These are phyloP conservation scores for Talaromyces sp. DNA, from an alignment of 2,329 filamentous ascomycete genomes.

Conservation along the genomic window DNA sequence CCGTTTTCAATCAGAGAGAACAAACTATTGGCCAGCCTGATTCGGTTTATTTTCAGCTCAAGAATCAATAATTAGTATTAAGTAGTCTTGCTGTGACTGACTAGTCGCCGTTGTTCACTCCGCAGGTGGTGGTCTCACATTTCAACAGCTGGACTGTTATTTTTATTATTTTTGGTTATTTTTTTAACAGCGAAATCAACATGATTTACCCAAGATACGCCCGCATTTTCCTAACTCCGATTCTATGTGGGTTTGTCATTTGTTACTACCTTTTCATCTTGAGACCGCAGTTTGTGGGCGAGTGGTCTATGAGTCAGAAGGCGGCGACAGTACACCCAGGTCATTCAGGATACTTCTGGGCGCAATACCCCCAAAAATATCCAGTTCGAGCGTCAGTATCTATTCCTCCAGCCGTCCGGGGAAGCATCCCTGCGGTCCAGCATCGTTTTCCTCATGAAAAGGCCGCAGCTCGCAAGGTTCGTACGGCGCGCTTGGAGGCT, in stretches of 20 bases:
- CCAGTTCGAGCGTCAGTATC: neutral
- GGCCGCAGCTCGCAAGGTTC: neutral
- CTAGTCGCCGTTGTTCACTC: neutral
- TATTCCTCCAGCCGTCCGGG: neutral
- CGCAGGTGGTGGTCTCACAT: neutral
- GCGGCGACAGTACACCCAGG: neutral
- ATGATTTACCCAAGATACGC: neutral
- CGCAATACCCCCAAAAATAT: neutral
- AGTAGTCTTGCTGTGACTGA: neutral
- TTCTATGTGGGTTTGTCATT: neutral
- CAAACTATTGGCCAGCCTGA: neutral
- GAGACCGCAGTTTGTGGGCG: neutral
- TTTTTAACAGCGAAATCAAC: neutral
- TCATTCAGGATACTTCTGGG: neutral
- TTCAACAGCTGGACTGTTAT: neutral
- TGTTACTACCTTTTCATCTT: neutral
- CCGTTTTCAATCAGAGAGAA: no score
- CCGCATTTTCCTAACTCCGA: neutral
- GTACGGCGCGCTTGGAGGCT: conserved; percentile 28
- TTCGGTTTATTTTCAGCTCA: neutral
- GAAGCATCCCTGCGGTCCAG: conserved; percentile 5
- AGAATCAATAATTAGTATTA: neutral
- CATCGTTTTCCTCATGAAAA: conserved; percentile 1
- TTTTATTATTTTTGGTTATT: neutral
- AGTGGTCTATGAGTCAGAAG: neutral